These are phyloP conservation scores for Beauveria asiatica DNA, from an alignment of 2,329 filamentous ascomycete species.

Conservation along the genomic window DNA sequence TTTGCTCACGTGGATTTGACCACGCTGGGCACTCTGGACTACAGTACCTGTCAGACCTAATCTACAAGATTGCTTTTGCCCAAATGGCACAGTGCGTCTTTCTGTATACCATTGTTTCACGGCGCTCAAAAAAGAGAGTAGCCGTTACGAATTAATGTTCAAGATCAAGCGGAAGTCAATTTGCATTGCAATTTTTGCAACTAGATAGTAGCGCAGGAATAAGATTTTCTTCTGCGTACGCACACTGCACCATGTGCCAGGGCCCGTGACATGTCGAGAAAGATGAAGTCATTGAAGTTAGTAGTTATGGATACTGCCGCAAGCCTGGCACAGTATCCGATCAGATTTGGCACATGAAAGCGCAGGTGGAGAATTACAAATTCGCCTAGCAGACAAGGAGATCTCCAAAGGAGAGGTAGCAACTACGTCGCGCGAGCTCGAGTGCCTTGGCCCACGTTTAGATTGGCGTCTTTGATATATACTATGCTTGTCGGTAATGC, in stretches of 20 bases:
- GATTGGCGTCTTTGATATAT: no score
- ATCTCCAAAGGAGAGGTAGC: no score
- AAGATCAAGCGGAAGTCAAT: background rate
- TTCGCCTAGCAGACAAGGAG: no score
- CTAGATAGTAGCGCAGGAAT: conserved; percentile 3
- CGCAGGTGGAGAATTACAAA: no score
- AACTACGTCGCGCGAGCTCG: no score
- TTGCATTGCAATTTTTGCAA: background rate
- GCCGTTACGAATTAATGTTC: conserved; percentile 6
- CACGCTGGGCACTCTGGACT: conserved; percentile 28
- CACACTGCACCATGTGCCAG: background rate
- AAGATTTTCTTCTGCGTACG: background rate
- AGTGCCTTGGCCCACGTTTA: no score
- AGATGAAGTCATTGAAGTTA: no score
- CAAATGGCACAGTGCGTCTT: background rate
- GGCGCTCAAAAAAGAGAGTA: conserved; percentile 2
- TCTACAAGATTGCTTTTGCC: conserved; percentile 4
- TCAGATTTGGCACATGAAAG: no score
- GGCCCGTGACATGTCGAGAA: background rate
- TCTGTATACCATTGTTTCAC: conserved; percentile 1
- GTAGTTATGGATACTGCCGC: no score
- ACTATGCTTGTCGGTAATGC: no score
- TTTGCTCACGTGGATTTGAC: conserved; percentile 31
- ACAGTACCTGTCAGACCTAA: conserved; percentile 11
- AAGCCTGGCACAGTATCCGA: no score